Base-by-base conservation (phyloP, 2,329 filamentous ascomycete species). In the Fusarium scirpi region DNA sequence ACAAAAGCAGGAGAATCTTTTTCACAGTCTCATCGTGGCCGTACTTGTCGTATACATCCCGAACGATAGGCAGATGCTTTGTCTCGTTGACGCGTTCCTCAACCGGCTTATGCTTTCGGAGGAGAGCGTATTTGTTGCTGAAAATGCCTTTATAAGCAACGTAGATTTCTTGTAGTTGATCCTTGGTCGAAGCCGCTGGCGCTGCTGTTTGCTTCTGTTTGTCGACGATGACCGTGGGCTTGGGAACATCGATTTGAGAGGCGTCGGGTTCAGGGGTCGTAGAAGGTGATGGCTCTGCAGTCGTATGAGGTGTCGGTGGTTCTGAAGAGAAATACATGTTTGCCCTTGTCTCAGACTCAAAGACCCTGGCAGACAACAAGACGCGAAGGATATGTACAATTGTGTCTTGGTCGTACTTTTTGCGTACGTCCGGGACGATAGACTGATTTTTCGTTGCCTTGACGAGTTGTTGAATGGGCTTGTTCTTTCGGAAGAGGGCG, bases 381-480 rank as follows among this genome's bases (percentile, higher is more conserved):
- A 2, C 7, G 7, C 18, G 24, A 27, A 52, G 2, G 6, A 1
- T 6, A 3, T 12, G n/a, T 15, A 40, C 13, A 20, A 41, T 2
- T 6, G 16, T 13, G 9, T 5, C 2, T 3, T 9, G n/a, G 1
- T 5, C 5, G 24, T 52, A 7, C 7, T 52, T 52, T 8, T 8
- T 1, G 12, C 16, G 8, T 24, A 41, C 2, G 11, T n/a, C 5
- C 13, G 5, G 34, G 1, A 25, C n/a, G 13, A 6, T 4, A 10
- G 18, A 10, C 3, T 22, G 18, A 22, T 4, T 2, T 16, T 10
- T 22, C 12, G 49, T 40, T 4, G 9, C 1, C 1, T 18, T 11
- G 13, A 41, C 6, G 18, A 13, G 49, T n/a, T 27, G 12, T 16
- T 52, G 2, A 3, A 52, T 4, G 1, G 9, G 5, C 16, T 27